phyloP scores from a whole-genome alignment of 805 yeast species.

The Candida easanensis region DNA sequence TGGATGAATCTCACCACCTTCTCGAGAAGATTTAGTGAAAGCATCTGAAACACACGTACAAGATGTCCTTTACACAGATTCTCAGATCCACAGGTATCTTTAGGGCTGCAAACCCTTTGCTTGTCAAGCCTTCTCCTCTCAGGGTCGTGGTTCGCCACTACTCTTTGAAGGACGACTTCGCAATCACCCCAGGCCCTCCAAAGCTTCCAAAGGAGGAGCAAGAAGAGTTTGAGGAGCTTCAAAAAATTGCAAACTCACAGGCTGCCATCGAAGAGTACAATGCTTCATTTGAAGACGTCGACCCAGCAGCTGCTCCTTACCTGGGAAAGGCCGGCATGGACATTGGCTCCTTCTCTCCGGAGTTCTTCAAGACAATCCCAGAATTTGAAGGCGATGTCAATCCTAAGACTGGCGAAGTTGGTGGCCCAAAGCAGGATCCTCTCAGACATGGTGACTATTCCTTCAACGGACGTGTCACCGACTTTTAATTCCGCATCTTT shows the following conservation, averaged over 20 bases:
- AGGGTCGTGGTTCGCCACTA: slow-evolving; percentile 13
- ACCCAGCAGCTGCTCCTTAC: slow-evolving; percentile 33
- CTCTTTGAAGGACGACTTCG: slow-evolving; percentile 23
- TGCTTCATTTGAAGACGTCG: slow-evolving; percentile 34
- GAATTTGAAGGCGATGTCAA: slow-evolving; percentile 94
- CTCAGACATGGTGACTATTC: slow-evolving; percentile 89
- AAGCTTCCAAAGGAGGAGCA: slow-evolving; percentile 76
- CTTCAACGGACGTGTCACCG: slow-evolving; percentile 94
- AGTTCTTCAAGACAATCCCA: slow-evolving; percentile 73
- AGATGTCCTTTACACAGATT: no score
- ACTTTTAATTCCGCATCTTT: slow-evolving; percentile 48
- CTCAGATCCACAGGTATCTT: no score
- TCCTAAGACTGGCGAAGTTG: slow-evolving; percentile 92
- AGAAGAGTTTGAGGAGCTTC: slow-evolving; percentile 87
- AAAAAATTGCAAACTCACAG: slow-evolving; percentile 75
- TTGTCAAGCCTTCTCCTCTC: background rate
- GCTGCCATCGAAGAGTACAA: slow-evolving; percentile 76
- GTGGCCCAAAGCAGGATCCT: slow-evolving; percentile 98
- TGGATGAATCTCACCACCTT: no score
- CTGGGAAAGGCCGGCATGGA: slow-evolving; percentile 54
- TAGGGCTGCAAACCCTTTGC: no score
- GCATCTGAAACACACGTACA: no score
- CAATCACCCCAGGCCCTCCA: slow-evolving; percentile 51
- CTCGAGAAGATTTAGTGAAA: no score
- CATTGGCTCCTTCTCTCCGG: slow-evolving; percentile 65